Conservation (phyloP, 768 basidiomycete species). For the Termitomyces sp. region DNA sequence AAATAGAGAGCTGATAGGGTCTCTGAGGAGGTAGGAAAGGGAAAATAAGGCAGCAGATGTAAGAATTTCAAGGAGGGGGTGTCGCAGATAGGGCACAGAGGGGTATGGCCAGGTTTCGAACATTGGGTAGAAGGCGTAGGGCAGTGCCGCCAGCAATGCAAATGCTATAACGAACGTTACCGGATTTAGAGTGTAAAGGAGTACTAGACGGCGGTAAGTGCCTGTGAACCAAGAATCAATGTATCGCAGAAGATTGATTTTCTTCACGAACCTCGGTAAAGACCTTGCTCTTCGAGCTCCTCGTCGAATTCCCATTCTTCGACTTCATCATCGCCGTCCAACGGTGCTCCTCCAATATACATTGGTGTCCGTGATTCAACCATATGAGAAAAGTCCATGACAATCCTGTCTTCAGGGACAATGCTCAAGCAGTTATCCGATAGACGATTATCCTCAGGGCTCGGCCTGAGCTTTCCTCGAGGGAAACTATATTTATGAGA, state of each 20-base stretch:
- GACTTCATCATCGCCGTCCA: slow-evolving; percentile 23
- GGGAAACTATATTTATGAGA: too few relatives aligned
- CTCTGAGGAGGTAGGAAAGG: slow-evolving; percentile 47
- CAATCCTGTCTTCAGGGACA: slow-evolving; percentile 10
- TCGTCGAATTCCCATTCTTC: slow-evolving; percentile 29
- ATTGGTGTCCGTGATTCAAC: not conserved
- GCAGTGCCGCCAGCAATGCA: slow-evolving; percentile 43
- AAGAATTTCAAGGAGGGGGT: slow-evolving; percentile 61
- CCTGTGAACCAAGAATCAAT: slow-evolving; percentile 31
- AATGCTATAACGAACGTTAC: slow-evolving; percentile 45
- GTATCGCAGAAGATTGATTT: not conserved
- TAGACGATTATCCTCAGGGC: not conserved
- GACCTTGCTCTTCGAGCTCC: slow-evolving; percentile 41
- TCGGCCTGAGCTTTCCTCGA: not conserved
- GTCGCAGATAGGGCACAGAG: slow-evolving; percentile 46
- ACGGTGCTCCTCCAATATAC: slow-evolving; percentile 14
- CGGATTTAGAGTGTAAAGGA: slow-evolving; percentile 58
- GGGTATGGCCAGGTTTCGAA: slow-evolving; percentile 25
- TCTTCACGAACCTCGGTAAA: slow-evolving; percentile 39
- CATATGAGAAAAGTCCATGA: slow-evolving; percentile 8
- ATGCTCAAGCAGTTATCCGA: slow-evolving; percentile 2
- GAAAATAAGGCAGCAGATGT: slow-evolving; percentile 58
- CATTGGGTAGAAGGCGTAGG: slow-evolving; percentile 40
- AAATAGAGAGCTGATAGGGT: slow-evolving; percentile 37
- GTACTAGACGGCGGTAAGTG: slow-evolving; percentile 50